These are phyloP conservation scores for Hevea brasiliensis DNA, from an alignment of 345 rosid species.

Conservation along the genomic window DNA sequence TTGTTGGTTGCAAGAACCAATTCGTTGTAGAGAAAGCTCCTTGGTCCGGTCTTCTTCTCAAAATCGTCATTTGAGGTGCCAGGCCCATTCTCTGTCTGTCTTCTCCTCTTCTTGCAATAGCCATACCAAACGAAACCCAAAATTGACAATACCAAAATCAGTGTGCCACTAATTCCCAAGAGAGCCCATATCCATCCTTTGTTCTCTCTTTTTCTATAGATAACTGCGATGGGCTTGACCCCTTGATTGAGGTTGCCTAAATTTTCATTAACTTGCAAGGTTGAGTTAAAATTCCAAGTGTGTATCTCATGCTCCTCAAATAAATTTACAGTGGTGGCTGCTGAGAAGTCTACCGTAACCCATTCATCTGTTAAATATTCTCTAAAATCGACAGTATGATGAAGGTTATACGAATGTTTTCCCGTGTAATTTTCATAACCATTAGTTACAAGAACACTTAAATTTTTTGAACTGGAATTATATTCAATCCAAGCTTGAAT, in stretches of 20 bases:
- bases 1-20: slow-evolving; percentile 29
- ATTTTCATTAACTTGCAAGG: background rate
- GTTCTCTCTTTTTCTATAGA: background rate
- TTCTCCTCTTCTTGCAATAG: background rate
- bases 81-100: background rate
- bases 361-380: too few species aligned
- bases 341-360: too few species aligned
- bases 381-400: too few species aligned
- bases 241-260: background rate
- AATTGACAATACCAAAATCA: background rate
- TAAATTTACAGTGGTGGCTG: background rate
- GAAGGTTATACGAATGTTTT: background rate
- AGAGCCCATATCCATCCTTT: background rate
- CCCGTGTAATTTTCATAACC: background rate
- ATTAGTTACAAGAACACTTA: slow-evolving; percentile 12
- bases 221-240: too few species aligned
- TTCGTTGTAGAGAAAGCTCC: slow-evolving; percentile 19
- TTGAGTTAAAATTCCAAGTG: slow-evolving; percentile 22
- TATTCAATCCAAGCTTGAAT: slow-evolving; percentile 33
- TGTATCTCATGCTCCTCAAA: background rate
- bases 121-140: background rate
- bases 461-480: slow-evolving; percentile 1
- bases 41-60: slow-evolving; percentile 24
- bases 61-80: slow-evolving; percentile 16
- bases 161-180: background rate